Evolutionary conservation across 352 stramenopile species (phyloP).

Genomic region (Phytophthora brassicae): DNA sequence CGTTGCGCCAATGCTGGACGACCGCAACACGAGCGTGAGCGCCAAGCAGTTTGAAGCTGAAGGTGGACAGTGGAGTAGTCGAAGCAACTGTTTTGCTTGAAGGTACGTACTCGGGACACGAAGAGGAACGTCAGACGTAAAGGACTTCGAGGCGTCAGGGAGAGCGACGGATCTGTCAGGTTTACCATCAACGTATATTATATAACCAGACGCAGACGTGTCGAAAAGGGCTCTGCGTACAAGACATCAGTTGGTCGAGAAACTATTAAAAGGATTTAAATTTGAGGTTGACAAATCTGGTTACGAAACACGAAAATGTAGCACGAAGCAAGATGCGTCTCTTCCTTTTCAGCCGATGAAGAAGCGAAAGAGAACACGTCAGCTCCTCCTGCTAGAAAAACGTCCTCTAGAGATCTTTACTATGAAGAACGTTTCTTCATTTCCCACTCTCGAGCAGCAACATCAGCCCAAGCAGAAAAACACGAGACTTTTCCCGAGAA

Average conservation of each 20-base stretch:
- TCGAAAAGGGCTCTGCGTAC: slow-evolving; percentile 23
- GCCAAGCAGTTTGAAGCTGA: slow-evolving; percentile 26
- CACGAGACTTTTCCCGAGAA: not conserved
- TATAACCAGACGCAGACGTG: slow-evolving; percentile 15
- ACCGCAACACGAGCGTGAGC: slow-evolving; percentile 21
- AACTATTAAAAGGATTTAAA: slow-evolving; percentile 7
- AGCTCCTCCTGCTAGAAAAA: not conserved
- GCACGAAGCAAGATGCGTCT: slow-evolving; percentile 1
- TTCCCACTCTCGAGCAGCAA: not conserved
- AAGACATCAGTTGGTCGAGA: slow-evolving; percentile 29
- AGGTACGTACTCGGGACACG: slow-evolving; percentile 13
- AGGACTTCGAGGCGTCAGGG: slow-evolving; percentile 22
- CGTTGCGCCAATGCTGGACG: slow-evolving; percentile 25
- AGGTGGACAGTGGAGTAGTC: slow-evolving; percentile 18
- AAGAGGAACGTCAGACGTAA: slow-evolving; percentile 16
- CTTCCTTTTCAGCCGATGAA: slow-evolving; percentile 2
- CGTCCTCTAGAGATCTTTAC: not conserved
- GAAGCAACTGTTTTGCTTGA: slow-evolving; percentile 25
- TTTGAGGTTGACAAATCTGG: too few relatives aligned
- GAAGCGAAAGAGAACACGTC: slow-evolving; percentile 11
- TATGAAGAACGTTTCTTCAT: not conserved
- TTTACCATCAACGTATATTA: slow-evolving; percentile 22
- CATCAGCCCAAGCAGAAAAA: slow-evolving; percentile 8
- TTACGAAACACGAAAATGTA: slow-evolving; percentile 9
- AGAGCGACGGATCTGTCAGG: slow-evolving; percentile 18